Evolutionary conservation across 208 protist species (phyloP), one percentile per base, ranked within the genome.

Genomic region (Herpetomonas samuelpessoai): DNA sequence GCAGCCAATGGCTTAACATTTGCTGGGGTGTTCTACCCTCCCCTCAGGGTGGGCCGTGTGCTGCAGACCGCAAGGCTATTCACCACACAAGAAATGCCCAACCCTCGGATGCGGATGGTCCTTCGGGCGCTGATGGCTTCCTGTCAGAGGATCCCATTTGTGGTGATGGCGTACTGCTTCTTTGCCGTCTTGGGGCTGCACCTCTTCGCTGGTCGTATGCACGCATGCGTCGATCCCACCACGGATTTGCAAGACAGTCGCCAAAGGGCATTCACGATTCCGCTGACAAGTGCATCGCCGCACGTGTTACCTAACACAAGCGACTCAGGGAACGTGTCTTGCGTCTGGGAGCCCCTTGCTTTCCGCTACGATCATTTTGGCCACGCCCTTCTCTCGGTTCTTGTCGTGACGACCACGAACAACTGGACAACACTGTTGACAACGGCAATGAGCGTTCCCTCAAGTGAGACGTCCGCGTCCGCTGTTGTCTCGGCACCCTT

Each of bases 351-450:
- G 22, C 50, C 41, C 7, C 24, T 49, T 1, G 45, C 45, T 3
- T 80, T 80, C 48, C 62, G 67, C 53, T 91, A 83, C 49, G 74
- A 91, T 41, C 61, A 83, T 51, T 78, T 94, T 56, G 81, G 71
- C 0, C 51, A 68, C 0, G 70, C 79, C 10, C 54, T 91, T 24
- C 61, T 94, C 22, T 79, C 79, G 1, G 68, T 91, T 12, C 78
- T 91, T 61, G 62, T 52, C 4, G n/a, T 88, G 21, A 61, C 67
- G 1, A 68, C 67, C 1, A 53, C 44, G 3, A 74, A 76, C 38
- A 68, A 83, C 55, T 94, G 85, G 83, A 67, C 74, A 2, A 24
- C 30, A 14, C 74, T 84, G 28, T 88, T 90, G 81, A 62, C 64
- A 41, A 55, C 56, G 2, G 76, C 41, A 22, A 86, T 89, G 70